Evolutionary conservation across 805 yeast genomes (phyloP), one percentile per base, ranked within the genome.

Genomic region (Saccharomyces eubayanus): DNA sequence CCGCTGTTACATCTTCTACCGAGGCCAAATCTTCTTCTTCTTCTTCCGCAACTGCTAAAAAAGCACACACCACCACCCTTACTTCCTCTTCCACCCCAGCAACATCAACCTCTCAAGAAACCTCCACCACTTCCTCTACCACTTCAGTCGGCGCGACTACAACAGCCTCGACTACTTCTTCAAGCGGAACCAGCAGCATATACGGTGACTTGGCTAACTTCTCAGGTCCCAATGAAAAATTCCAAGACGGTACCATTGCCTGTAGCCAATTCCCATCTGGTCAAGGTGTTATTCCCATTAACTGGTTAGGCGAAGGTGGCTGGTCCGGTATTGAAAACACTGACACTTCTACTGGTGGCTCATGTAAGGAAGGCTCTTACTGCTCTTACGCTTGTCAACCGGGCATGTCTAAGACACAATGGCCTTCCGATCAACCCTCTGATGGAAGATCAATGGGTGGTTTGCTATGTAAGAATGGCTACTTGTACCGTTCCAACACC

Each of bases 341-440:
- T 49, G 70, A 68, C 59, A 81, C 89, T 59, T 82, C 91, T 58
- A 79, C 88, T 51, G 78, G 82, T 60, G 74, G 77, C 53, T 66
- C 80, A 52, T 92, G 99, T 79, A 71, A 76, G 59, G 97, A 91
- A 65, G 98, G 97, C 57, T 82, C 84, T 65, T 89, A 88, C 84
- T 92, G 99, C 76, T 92, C 98, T 57, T 92, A 92, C 75, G 96
- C 97, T 57, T 92, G 99, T 79, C 96, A 91, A 79, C 83, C 97
- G 50, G 99, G 98, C 81, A 89, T 89, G 96, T 89, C 97, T 69
- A 92, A 92, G 84, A 89, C 97, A 53, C 99, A 92, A 78, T 92
- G 96, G 96, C 99, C 99, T 61, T 74, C 85, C 51, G 63, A 69
- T 51, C 99, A 92, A 78, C 98, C 98, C 56, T 59, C 89, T 54